Evolutionary conservation across 495 filamentous ascomycete genomes (phyloP).

Genomic region (Xylaria flabelliformis): DNA sequence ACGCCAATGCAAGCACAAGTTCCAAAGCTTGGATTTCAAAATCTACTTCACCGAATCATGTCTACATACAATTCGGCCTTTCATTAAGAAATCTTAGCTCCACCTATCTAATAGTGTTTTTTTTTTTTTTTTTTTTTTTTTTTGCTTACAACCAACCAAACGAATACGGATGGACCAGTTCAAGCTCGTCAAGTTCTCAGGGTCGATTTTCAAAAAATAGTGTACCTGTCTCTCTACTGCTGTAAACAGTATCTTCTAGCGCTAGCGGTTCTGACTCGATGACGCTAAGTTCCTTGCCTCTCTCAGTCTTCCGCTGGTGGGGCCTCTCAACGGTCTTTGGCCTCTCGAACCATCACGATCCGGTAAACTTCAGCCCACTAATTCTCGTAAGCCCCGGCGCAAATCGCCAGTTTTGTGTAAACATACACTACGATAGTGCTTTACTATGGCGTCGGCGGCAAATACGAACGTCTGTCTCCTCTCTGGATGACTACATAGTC

Average conservation of each 20-base stretch:
- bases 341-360: constrained; percentile 2
- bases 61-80: not conserved
- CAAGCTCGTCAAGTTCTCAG: not conserved
- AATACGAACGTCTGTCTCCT: not conserved
- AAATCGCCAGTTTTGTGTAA: constrained; percentile 14
- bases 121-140: not conserved
- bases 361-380: constrained; percentile 5
- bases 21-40: not conserved
- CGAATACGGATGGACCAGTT: not conserved
- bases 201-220: not conserved
- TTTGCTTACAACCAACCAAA: not conserved
- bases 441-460: constrained; percentile 1
- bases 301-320: not conserved
- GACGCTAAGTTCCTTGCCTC: not conserved
- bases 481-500: not conserved
- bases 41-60: not conserved
- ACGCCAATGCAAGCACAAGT: not conserved
- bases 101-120: not conserved
- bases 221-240: not conserved
- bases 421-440: not conserved
- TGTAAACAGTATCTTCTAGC: not conserved
- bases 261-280: constrained; percentile 10
- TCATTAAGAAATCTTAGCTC: not conserved
- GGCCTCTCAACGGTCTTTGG: constrained; percentile 9
- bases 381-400: constrained; percentile 14